phyloP scores from a whole-genome alignment of 352 stramenopile genomes.

The Pythium biforme region DNA sequence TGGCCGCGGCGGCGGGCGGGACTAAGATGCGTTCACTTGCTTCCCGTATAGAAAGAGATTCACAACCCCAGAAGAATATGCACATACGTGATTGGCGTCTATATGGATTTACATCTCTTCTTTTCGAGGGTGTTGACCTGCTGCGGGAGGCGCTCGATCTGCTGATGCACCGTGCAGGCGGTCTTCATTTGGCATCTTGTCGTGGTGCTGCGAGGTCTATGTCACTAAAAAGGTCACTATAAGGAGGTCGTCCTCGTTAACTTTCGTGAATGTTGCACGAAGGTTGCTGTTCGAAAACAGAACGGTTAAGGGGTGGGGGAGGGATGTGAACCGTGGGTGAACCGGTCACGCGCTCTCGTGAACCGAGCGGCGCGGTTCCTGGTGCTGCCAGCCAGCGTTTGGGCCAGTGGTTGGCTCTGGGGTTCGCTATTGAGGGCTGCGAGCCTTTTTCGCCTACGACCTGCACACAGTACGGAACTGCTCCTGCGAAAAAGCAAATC shows the following conservation, averaged over 20 bases:
- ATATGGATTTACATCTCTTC: too few relatives aligned
- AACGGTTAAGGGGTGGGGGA: not conserved
- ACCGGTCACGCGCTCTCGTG: slow-evolving; percentile 42
- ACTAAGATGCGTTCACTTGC: slow-evolving; percentile 5
- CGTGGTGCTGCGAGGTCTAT: too few relatives aligned
- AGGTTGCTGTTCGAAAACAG: slow-evolving; percentile 19
- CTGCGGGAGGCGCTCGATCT: too few relatives aligned
- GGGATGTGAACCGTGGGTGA: not conserved
- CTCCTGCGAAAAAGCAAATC: slow-evolving; percentile 72
- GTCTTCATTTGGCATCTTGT: too few relatives aligned
- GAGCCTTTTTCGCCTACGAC: slow-evolving; percentile 14
- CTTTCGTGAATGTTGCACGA: slow-evolving; percentile 28
- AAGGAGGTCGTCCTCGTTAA: not conserved
- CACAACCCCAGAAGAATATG: not conserved
- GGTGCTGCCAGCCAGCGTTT: slow-evolving; percentile 28
- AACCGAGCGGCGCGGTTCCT: slow-evolving; percentile 12
- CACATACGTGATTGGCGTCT: not conserved
- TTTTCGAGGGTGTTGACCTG: too few relatives aligned
- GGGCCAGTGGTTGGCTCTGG: slow-evolving; percentile 76
- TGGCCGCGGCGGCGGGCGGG: slow-evolving; percentile 15
- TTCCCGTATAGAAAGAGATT: slow-evolving; percentile 14
- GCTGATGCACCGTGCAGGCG: too few relatives aligned
- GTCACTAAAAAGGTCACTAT: not conserved
- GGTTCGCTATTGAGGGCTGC: slow-evolving; percentile 24
- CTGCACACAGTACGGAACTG: slow-evolving; percentile 80